Evolutionary conservation across 306 rosid species (phyloP), one percentile per base, ranked within the genome.

Genomic region (Vigna reflexopilosa): DNA sequence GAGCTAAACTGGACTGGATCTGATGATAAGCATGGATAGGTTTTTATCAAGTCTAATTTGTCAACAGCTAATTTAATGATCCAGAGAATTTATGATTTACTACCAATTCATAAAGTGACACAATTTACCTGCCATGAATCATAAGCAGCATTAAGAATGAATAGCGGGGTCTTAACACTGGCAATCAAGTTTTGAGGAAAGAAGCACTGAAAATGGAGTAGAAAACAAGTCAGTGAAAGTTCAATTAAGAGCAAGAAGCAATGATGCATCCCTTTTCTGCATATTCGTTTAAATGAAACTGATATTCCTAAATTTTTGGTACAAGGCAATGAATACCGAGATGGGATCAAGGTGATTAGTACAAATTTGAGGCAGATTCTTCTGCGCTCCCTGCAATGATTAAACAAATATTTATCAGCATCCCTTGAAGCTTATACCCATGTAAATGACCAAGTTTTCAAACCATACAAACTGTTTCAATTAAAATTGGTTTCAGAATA

Each of bases 111-210:
- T 54, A 11, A 71, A 56, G 68, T 75, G 12, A 5, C 50, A 66
- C 26, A 13, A 79, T 72, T 75, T 84, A 95, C 99, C 99, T 95
- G 98, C 99, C 99, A 96, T 20, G 96, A 86, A 83, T 96, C 98
- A 76, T 93, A 96, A 75, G 99, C 99, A 49, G 99, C 86, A 79
- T 95, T 95, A 64, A 95, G 91, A 84, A 95, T 86, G 80, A 95
- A 96, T 13, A 96, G 83, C 0, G 99, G 99, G 52, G 99, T 96
- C 82, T 48, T 80, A 51, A 93, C 81, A 54, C 85, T 81, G 76
- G 73, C 79, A 59, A 96, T 91, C 87, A 88, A 76, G 75, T 96
- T 93, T 79, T 93, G 97, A 30, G 99, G 99, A 83, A 96, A 96
- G 89, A 96, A 91, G 84, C 99, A 93, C 99, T 96, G 93, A 65